Base-by-base conservation (phyloP, 306 rosid species). In the Trifolium repens region DNA sequence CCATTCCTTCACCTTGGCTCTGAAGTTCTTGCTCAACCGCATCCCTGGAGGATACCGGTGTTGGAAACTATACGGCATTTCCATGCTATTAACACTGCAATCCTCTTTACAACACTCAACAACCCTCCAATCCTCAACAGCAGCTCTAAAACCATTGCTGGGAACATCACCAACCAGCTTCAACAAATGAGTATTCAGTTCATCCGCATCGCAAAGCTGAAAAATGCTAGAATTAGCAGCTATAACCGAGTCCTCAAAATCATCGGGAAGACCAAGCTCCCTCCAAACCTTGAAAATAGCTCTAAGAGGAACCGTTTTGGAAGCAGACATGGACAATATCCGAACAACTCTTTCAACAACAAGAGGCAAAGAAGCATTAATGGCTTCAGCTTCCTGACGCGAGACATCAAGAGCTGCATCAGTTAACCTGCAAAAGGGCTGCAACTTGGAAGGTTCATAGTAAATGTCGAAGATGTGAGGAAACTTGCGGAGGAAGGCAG, bases 241-340 rank as follows among this genome's bases (percentile, higher is more conserved):
- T 64, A 94, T 84, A 60, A 94, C 84, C 0, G 93, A 86, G 50
- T 94, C 92, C 84, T 94, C 98, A 54, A 94, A 94, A 82, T 94
- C 88, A 79, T 94, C 98, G 27, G 98, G 98, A 66, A 94, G 86
- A 26, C 98, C 98, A 71, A 92, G 89, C 78, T 91, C 98, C 85
- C 89, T 87, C 92, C 94, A 87, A 50, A 92, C 93, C 76, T 90
- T 92, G 61, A 91, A 92, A 88, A 91, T 73, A 7, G 92, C 96
- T 13, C 96, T 92, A 62, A 94, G 91, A 57, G 98, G 98, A 78
- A 94, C 84, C 59, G 52, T 84, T 77, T 76, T 89, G 52, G 96
- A 86, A 27, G 86, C 58, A 40, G 96, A 85, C 96, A 94, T 87
- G 22, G 89, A 85, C 35, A 94, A 64, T 80, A 94, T 89, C 72